A percentile compares a stretch with the other conserved stretches of the same genome.
Conservation (phyloP, 148 eudicot genomes). For the Nepenthes gracilis region DNA sequence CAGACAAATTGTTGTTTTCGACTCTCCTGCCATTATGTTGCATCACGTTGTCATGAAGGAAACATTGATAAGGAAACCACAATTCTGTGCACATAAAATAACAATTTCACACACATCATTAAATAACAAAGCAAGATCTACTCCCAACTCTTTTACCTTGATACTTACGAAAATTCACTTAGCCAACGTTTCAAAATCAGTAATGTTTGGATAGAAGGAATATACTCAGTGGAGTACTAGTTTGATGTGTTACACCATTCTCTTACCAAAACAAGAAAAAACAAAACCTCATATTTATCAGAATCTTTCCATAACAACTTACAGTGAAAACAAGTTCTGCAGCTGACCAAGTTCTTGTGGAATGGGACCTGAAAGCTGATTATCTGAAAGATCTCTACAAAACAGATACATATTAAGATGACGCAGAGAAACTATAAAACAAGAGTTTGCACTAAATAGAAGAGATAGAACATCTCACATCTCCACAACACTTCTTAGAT, state of each 20-base stretch:
- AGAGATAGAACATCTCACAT: conserved; percentile 33
- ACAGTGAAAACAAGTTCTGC: conserved; percentile 71
- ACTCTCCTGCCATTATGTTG: conserved; percentile 47
- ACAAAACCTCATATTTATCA: not conserved
- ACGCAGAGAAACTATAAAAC: not conserved
- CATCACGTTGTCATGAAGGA: not conserved
- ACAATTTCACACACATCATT: no score
- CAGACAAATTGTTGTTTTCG: conserved; percentile 81
- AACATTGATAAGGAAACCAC: not conserved
- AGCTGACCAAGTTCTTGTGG: conserved; percentile 87
- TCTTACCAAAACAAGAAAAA: not conserved
- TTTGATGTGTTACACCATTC: not conserved
- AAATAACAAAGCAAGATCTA: no score
- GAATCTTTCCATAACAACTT: conserved; percentile 18
- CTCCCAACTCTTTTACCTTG: no score
- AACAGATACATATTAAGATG: conserved; percentile 1
- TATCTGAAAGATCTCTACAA: conserved; percentile 75
- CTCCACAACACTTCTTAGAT: conserved; percentile 78
- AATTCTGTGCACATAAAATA: no score
- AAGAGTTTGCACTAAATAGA: not conserved
- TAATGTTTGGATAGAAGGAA: no score
- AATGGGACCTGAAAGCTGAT: conserved; percentile 62
- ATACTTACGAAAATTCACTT: no score
- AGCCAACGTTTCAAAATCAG: no score
- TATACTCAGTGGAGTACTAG: not conserved